A percentile compares a stretch with the other conserved stretches of the same genome.
phyloP scores from a whole-genome alignment of 352 stramenopile species.

The Globisporangium middletonii region DNA sequence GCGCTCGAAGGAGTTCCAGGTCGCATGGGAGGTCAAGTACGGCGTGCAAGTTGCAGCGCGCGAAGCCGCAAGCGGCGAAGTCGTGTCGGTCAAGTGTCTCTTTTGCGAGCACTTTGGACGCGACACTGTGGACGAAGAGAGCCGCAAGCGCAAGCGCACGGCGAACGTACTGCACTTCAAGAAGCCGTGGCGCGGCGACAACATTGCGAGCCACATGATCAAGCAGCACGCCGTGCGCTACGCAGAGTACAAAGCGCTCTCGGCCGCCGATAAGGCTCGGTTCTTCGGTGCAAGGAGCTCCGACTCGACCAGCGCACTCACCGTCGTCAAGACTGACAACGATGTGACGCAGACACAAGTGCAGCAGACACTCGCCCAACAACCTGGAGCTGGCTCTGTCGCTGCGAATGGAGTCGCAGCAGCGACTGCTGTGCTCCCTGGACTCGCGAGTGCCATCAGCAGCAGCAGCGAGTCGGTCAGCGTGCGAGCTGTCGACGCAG shows the following conservation, averaged over 20 bases:
- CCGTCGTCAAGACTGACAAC: background rate
- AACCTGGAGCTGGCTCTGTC: background rate
- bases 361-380: background rate
- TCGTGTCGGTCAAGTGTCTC: slow-evolving; percentile 10
- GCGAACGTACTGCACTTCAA: slow-evolving; percentile 13
- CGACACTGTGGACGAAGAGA: slow-evolving; percentile 2
- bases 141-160: slow-evolving; percentile 11
- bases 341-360: background rate
- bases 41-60: slow-evolving; percentile 9
- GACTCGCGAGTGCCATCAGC: background rate
- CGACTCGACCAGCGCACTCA: too few species aligned
- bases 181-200: slow-evolving; percentile 12
- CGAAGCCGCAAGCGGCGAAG: slow-evolving; percentile 3
- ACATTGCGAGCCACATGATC: slow-evolving; percentile 11
- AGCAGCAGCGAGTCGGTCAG: background rate
- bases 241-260: slow-evolving; percentile 4
- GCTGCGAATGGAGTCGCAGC: background rate
- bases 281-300: slow-evolving; percentile 1
- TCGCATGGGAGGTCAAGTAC: slow-evolving; percentile 6
- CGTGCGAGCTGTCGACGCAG: slow-evolving; percentile 2
- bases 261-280: slow-evolving; percentile 2
- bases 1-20: slow-evolving; percentile 10
- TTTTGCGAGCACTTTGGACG: slow-evolving; percentile 11
- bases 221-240: slow-evolving; percentile 11
- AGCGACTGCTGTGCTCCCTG: too few species aligned